phyloP scores from a whole-genome alignment of 345 rosid genomes.

The Sonneratia alba region DNA sequence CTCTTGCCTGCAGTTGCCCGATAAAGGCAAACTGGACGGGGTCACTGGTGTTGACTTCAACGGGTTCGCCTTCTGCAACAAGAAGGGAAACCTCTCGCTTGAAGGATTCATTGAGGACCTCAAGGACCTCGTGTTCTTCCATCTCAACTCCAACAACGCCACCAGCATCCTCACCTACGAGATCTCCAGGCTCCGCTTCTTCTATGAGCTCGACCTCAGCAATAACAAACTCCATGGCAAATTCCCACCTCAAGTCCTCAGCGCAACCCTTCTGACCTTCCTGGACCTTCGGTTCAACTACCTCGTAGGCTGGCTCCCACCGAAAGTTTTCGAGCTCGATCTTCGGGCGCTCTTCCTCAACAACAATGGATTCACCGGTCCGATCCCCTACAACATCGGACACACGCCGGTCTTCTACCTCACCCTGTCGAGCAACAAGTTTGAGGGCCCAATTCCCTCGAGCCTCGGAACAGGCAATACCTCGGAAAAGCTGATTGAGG shows the following conservation, averaged over 20 bases:
- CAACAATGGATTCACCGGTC: conserved; percentile 30
- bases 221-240: conserved; percentile 30
- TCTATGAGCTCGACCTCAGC: conserved; percentile 53
- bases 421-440: conserved; percentile 46
- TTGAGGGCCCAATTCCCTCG: conserved; percentile 36
- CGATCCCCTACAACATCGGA: conserved; percentile 36
- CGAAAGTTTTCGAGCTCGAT: conserved; percentile 23
- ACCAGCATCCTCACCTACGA: conserved; percentile 8
- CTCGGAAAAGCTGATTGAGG: conserved; percentile 21
- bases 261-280: conserved; percentile 22
- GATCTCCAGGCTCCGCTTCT: neutral
- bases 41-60: conserved; percentile 26
- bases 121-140: conserved; percentile 29
- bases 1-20: conserved; percentile 22
- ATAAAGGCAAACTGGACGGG: conserved; percentile 7
- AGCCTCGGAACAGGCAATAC: conserved; percentile 35
- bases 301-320: conserved; percentile 26
- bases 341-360: conserved; percentile 50
- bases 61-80: conserved; percentile 17
- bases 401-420: conserved; percentile 34
- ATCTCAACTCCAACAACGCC: conserved; percentile 32
- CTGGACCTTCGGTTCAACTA: conserved; percentile 47
- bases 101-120: conserved; percentile 18
- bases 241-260: conserved; percentile 29
- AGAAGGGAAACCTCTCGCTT: conserved; percentile 7